Evolutionary conservation across 225 moss, liverwort and hornwort genomes (phyloP), one percentile per base, ranked within the genome.

Genomic region (Neckera pumila): DNA sequence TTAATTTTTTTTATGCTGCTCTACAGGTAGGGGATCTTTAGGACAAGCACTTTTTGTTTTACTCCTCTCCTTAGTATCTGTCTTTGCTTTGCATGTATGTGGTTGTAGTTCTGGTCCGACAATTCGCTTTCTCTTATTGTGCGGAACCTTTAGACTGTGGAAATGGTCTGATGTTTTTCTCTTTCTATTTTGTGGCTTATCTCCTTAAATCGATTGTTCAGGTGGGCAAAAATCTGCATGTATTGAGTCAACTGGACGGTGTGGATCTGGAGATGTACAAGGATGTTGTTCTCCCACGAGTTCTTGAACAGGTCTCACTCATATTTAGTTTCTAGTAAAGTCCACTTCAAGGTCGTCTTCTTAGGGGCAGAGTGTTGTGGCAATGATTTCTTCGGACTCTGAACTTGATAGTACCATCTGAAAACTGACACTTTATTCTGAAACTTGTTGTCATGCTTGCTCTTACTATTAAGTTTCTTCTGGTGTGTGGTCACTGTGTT

Each of bases 231-330:
- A 99, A 99, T 90, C 89, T 99, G 89, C 98, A 99, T 89, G 97
- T 99, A 7, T 81, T 99, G 82, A 99, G 98, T 93, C 98, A 99
- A 84, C 85, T 99, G 84, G 98, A 99, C 78, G 98, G 98, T 58
- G 97, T 99, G 82, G 98, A 96, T 89, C 93, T 99, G 91, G 98
- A 99, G 88, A 96, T 99, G 97, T 99, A 97, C 91, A 99, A 96
- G 89, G 98, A 97, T 83, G 97, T 97, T 74, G 98, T 97, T 76
- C 94, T 99, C 53, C 98, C 98, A 60, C 96, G 98, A 59, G 95
- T 97, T 73, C 98, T 99, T 88, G 98, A 99, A 89, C 98, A 99
- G 97, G 98, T 98, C 81, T 75, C 2, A 49, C 36, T 17, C 76
- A 31, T 40, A 59, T 82, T 87, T 77, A 31, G 65, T 67, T 70